phyloP scores from a whole-genome alignment of 192 early-diverging fungal genomes.

The Pilaira anomala region DNA sequence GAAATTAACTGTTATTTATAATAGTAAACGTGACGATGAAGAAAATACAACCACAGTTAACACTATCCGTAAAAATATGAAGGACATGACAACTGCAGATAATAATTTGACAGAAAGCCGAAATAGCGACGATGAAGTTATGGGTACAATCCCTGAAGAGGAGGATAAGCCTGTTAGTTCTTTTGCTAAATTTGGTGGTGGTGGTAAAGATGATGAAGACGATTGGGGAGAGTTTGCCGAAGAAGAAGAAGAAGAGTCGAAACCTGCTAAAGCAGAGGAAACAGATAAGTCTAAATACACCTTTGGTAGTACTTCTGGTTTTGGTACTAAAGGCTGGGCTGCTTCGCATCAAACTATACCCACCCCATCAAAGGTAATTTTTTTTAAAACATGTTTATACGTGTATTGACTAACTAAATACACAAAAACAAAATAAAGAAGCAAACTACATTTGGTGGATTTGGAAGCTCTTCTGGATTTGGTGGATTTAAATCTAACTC shows the following conservation, averaged over 20 bases:
- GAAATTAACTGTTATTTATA: not conserved
- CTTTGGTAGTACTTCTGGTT: constrained; percentile 37
- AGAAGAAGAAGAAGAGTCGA: constrained; percentile 14
- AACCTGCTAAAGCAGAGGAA: constrained; percentile 1
- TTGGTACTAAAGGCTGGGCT: constrained; percentile 33
- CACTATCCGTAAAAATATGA: constrained; percentile 34
- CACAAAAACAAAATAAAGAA: not conserved
- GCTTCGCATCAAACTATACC: constrained; percentile 25
- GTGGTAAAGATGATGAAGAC: constrained; percentile 15
- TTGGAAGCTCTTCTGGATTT: constrained; percentile 6
- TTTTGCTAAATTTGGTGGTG: constrained; percentile 27
- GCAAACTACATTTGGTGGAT: constrained; percentile 21
- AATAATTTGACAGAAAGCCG: constrained; percentile 13
- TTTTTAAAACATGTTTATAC: not conserved
- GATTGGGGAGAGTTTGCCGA: constrained; percentile 38
- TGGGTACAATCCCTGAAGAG: constrained; percentile 19
- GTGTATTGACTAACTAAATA: too few species aligned
- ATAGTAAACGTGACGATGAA: constrained; percentile 33
- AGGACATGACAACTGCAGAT: constrained; percentile 36
- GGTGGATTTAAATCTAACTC: not conserved
- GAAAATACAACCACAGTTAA: constrained; percentile 15
- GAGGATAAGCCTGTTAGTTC: constrained; percentile 6
- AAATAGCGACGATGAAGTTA: constrained; percentile 14
- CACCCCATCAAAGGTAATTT: constrained; percentile 13
- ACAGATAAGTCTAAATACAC: constrained; percentile 27